These are phyloP conservation scores for Herpetomonas samuelpessoai DNA, from an alignment of 208 protist species.

Conservation along the genomic window DNA sequence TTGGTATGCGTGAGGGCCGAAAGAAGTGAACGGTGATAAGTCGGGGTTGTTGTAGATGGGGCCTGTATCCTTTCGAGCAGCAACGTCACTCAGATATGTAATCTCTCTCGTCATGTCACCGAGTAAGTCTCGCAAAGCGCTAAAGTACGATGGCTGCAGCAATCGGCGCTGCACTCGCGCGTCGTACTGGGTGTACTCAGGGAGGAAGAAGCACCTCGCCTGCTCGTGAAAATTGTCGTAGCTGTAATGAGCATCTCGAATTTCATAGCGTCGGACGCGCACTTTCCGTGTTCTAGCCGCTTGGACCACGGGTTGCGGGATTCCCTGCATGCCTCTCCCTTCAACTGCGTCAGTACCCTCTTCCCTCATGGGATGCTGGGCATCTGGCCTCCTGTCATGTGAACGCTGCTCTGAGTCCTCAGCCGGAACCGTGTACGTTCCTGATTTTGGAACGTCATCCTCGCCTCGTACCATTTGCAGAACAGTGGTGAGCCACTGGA, in stretches of 20 bases:
- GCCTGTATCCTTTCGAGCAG: conserved; percentile 11
- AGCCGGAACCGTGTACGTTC: conserved; percentile 38
- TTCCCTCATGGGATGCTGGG: too few species aligned
- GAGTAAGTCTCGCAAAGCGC: conserved; percentile 46
- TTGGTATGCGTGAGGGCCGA: not conserved
- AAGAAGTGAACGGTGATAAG: conserved; percentile 10
- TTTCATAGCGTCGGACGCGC: conserved; percentile 60
- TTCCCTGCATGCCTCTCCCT: too few species aligned
- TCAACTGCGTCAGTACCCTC: too few species aligned
- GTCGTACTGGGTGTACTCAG: conserved; percentile 65
- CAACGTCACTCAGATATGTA: conserved; percentile 35
- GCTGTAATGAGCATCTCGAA: conserved; percentile 63
- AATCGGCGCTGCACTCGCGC: conserved; percentile 43
- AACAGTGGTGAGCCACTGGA: conserved; percentile 48
- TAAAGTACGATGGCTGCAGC: conserved; percentile 57
- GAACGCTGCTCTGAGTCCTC: not conserved
- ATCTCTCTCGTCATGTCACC: conserved; percentile 56
- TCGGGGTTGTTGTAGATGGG: not conserved
- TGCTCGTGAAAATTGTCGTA: conserved; percentile 52
- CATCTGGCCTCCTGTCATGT: not conserved
- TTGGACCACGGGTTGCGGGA: not conserved
- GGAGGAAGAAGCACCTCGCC: conserved; percentile 56
- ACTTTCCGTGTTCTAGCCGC: conserved; percentile 33
- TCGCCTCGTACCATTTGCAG: conserved; percentile 36
- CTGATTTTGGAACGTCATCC: conserved; percentile 53